Evolutionary conservation across 805 yeast genomes (phyloP), one percentile per base, ranked within the genome.

Genomic region (Metschnikowia proteae): DNA sequence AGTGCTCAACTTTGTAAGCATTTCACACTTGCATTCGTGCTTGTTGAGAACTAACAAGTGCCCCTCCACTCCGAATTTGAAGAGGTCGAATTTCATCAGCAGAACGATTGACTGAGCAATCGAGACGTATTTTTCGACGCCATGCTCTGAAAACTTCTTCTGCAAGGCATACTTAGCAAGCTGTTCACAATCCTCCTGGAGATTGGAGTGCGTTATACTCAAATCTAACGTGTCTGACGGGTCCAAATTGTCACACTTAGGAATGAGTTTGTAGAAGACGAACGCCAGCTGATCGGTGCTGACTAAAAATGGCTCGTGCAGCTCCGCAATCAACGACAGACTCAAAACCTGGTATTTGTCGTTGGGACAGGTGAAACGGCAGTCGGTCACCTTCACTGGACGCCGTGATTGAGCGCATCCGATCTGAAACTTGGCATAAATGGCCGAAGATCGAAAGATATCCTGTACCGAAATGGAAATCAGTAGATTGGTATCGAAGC

Each of bases 381-480:
- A 81, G 5, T 67, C 59, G 3, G 72, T 57, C 5, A 86, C 64
- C 47, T 86, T 66, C 2, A 84, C 70, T 0, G 94, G 95, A 4
- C 63, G 57, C 6, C 66, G 65, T 0, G 70, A 47, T 26, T 74
- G 73, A 0, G 84, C 71, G 4, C 90, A 75, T 17, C 88, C 84
- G 39, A 88, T 74, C 10, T 84, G 79, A 60, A 86, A 88, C 56
- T 82, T 84, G 4, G 89, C 81, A 54, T 79, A 83, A 1, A 88
- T 66, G 28, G 72, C 66, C 13, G 76, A 62, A 3, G 77, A 63
- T 53, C 81, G 79, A 69, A 86, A 87, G 8, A 83, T 81, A 61
- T 88, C 96, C 58, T 86, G 92, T 2, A 87, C 95, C 2, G 88
- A 82, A 0, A 87, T 94, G 0, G 89, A 83, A 6, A 87, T 67